These are phyloP conservation scores for Phytophthora constricta DNA, from an alignment of 352 stramenopile genomes.

Conservation along the genomic window DNA sequence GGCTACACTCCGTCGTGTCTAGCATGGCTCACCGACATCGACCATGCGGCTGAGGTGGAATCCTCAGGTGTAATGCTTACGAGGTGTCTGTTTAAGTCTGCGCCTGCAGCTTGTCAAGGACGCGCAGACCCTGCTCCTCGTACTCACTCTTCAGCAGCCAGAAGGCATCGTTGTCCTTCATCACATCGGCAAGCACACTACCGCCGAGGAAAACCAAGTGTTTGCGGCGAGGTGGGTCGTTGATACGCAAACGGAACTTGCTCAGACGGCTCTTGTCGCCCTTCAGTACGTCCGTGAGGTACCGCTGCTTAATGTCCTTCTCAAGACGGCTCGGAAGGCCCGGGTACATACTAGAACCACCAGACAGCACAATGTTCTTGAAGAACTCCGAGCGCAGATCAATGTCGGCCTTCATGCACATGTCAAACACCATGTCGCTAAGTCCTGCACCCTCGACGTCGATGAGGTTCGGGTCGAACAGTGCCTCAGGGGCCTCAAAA, in stretches of 20 bases:
- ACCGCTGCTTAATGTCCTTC: constrained; percentile 86
- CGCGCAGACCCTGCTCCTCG: constrained; percentile 92
- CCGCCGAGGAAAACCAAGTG: constrained; percentile 96
- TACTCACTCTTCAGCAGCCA: constrained; percentile 96
- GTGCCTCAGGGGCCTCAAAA: constrained; percentile 95
- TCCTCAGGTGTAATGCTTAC: too few species aligned
- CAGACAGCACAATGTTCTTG: constrained; percentile 97
- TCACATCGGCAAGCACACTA: constrained; percentile 93
- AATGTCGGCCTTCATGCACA: constrained; percentile 96
- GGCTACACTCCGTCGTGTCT: constrained; percentile 14
- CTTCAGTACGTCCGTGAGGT: constrained; percentile 85
- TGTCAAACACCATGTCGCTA: constrained; percentile 98
- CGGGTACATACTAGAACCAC: constrained; percentile 96
- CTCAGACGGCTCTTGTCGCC: constrained; percentile 89
- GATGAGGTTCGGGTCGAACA: constrained; percentile 98
- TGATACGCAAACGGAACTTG: constrained; percentile 95
- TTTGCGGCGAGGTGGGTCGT: constrained; percentile 96
- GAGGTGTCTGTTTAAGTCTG: constrained; percentile 24
- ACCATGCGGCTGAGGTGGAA: constrained; percentile 20
- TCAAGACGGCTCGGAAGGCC: constrained; percentile 93
- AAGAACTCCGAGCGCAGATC: constrained; percentile 97
- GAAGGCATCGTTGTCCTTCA: constrained; percentile 94
- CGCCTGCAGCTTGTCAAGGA: constrained; percentile 82
- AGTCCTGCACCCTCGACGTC: constrained; percentile 96
- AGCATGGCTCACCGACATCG: constrained; percentile 16